These are phyloP conservation scores for Herpetospermum pedunculosum DNA, from an alignment of 306 rosid species.

Conservation along the genomic window DNA sequence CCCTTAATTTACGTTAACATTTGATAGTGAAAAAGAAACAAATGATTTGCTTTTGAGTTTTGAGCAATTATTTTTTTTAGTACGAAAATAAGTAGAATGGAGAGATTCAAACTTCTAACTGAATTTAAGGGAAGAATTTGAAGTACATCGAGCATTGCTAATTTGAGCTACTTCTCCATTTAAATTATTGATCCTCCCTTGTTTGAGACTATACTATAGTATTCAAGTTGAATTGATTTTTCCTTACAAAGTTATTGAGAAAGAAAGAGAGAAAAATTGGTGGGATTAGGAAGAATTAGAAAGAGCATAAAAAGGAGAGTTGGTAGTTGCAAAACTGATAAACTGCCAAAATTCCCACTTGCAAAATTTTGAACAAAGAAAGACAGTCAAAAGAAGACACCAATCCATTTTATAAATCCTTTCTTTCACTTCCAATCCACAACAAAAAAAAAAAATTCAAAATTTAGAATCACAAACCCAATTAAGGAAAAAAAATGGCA, in stretches of 20 bases:
- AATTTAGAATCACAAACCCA: background rate
- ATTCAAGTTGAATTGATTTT: too few species aligned
- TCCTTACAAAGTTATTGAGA: background rate
- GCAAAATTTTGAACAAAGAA: background rate
- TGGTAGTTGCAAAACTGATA: conserved; percentile 55
- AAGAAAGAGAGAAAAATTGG: background rate
- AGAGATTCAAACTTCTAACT: too few species aligned
- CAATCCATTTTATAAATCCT: background rate
- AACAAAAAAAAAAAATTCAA: background rate
- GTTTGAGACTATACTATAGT: too few species aligned
- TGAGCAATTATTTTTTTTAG: too few species aligned
- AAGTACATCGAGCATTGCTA: too few species aligned
- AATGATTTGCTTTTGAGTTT: too few species aligned
- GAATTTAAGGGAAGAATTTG: too few species aligned
- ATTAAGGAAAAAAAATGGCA: conserved; percentile 20
- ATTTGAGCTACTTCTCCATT: too few species aligned
- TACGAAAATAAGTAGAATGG: too few species aligned
- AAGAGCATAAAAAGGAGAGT: background rate
- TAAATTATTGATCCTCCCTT: too few species aligned
- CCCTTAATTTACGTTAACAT: too few species aligned
- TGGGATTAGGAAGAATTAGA: background rate
- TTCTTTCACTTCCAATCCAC: background rate
- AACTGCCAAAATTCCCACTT: conserved; percentile 31
- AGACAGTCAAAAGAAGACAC: conserved; percentile 6
- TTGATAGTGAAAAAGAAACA: too few species aligned